phyloP scores from a whole-genome alignment of 2,329 filamentous ascomycete species.

The Ascosphaera apis region DNA sequence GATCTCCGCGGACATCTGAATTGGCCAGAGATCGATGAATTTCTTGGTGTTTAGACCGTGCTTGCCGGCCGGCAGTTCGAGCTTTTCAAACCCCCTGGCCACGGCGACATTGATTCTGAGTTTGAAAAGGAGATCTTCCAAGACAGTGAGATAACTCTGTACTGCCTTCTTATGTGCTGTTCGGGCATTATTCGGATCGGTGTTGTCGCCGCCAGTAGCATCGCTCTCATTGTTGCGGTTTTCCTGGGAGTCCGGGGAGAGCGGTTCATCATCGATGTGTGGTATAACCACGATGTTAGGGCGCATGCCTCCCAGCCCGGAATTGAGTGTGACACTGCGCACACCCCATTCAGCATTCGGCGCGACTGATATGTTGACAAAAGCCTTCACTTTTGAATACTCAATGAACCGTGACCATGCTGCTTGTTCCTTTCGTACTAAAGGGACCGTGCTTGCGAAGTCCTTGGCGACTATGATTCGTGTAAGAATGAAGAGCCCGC shows the following conservation, averaged over 20 bases:
- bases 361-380: slow-evolving; percentile 67
- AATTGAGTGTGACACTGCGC: slow-evolving; percentile 57
- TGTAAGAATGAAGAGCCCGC: slow-evolving; percentile 60
- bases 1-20: slow-evolving; percentile 78
- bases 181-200: slow-evolving; percentile 3
- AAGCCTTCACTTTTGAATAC: slow-evolving; percentile 67
- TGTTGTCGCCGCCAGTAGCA: background rate
- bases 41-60: slow-evolving; percentile 40
- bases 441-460: slow-evolving; percentile 54
- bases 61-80: slow-evolving; percentile 43
- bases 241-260: background rate
- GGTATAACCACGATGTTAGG: slow-evolving; percentile 61
- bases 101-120: slow-evolving; percentile 68
- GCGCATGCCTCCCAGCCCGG: slow-evolving; percentile 67
- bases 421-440: slow-evolving; percentile 57
- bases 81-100: slow-evolving; percentile 53
- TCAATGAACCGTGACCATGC: slow-evolving; percentile 77
- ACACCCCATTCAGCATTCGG: slow-evolving; percentile 68
- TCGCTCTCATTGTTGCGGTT: background rate
- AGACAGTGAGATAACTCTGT: slow-evolving; percentile 54
- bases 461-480: slow-evolving; percentile 74
- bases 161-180: slow-evolving; percentile 47
- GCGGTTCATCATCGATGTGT: background rate
- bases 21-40: slow-evolving; percentile 75
- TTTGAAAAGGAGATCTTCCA: slow-evolving; percentile 58